Conservation (phyloP, 2,329 filamentous ascomycete species). For the Sporothrix brasiliensis region DNA sequence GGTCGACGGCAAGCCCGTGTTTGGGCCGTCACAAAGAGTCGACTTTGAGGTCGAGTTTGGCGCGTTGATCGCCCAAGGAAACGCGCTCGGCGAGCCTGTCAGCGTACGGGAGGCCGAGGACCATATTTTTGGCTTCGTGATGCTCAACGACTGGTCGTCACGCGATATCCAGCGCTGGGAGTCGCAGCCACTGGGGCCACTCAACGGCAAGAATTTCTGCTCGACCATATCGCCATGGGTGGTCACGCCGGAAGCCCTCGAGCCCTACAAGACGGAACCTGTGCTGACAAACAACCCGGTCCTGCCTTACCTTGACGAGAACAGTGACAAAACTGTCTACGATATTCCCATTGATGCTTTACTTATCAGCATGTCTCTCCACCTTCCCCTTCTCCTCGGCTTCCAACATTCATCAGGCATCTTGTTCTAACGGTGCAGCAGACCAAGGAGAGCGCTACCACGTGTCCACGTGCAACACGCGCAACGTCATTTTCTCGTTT, state of each 20-base stretch:
- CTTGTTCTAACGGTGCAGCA: constrained; percentile 1
- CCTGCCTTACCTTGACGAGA: background rate
- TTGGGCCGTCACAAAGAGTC: constrained; percentile 64
- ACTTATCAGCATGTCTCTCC: background rate
- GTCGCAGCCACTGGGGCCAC: constrained; percentile 78
- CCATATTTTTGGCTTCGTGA: constrained; percentile 74
- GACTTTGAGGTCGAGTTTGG: constrained; percentile 82
- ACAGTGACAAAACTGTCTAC: background rate
- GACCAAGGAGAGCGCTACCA: constrained; percentile 8
- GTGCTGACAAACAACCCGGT: background rate
- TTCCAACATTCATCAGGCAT: background rate
- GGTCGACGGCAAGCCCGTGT: constrained; percentile 38
- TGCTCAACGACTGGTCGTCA: constrained; percentile 88
- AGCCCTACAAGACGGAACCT: background rate
- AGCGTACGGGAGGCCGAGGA: constrained; percentile 67
- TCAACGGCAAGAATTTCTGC: constrained; percentile 82
- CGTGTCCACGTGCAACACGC: constrained; percentile 5
- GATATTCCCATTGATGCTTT: background rate
- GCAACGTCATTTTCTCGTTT: constrained; percentile 23
- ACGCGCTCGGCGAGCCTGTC: constrained; percentile 66
- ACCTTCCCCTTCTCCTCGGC: background rate
- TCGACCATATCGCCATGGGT: constrained; percentile 79
- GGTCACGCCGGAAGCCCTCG: constrained; percentile 71
- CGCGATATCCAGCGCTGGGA: constrained; percentile 83
- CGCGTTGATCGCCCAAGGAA: constrained; percentile 69